These are phyloP conservation scores for Phaeomoniella chlamydospora DNA, from an alignment of 2,329 filamentous ascomycete species.

Conservation along the genomic window DNA sequence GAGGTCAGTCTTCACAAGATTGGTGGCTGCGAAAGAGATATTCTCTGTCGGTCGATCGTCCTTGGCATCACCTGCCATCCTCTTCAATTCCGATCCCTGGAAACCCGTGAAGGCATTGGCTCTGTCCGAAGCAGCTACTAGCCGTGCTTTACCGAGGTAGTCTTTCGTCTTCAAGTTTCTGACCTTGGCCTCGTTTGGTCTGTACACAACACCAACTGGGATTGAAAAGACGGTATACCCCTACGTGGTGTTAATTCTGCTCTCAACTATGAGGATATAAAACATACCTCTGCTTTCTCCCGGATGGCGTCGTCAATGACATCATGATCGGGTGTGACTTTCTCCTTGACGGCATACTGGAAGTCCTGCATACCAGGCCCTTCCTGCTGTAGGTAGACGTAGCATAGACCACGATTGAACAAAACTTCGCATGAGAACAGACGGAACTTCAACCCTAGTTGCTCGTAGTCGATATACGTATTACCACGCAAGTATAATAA, in stretches of 20 bases:
- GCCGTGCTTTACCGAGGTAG: slow-evolving; percentile 87
- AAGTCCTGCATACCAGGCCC: slow-evolving; percentile 85
- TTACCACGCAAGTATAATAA: slow-evolving; percentile 88
- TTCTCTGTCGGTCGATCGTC: slow-evolving; percentile 75
- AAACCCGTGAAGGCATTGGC: slow-evolving; percentile 72
- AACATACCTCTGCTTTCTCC: slow-evolving; percentile 72
- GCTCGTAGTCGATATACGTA: slow-evolving; percentile 94
- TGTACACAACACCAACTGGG: slow-evolving; percentile 85
- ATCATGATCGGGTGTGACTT: slow-evolving; percentile 89
- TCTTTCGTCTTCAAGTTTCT: slow-evolving; percentile 97
- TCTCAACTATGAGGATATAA: background rate
- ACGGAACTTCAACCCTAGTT: slow-evolving; percentile 88
- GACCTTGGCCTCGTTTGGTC: slow-evolving; percentile 94
- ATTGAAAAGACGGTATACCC: slow-evolving; percentile 98
- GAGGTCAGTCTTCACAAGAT: slow-evolving; percentile 78
- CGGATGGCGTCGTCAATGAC: slow-evolving; percentile 95
- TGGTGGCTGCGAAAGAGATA: slow-evolving; percentile 82
- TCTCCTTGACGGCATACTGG: slow-evolving; percentile 82
- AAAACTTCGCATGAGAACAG: slow-evolving; percentile 94
- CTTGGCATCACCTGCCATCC: slow-evolving; percentile 21
- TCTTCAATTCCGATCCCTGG: slow-evolving; percentile 64
- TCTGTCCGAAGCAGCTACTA: slow-evolving; percentile 77
- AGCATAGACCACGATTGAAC: slow-evolving; percentile 93
- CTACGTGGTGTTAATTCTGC: slow-evolving; percentile 27
- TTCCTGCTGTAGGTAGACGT: slow-evolving; percentile 89